A percentile compares a stretch with the other conserved stretches of the same genome.
These are phyloP conservation scores for Rhynchosporium graminicola DNA, from an alignment of 2,329 filamentous ascomycete genomes.

Conservation along the genomic window DNA sequence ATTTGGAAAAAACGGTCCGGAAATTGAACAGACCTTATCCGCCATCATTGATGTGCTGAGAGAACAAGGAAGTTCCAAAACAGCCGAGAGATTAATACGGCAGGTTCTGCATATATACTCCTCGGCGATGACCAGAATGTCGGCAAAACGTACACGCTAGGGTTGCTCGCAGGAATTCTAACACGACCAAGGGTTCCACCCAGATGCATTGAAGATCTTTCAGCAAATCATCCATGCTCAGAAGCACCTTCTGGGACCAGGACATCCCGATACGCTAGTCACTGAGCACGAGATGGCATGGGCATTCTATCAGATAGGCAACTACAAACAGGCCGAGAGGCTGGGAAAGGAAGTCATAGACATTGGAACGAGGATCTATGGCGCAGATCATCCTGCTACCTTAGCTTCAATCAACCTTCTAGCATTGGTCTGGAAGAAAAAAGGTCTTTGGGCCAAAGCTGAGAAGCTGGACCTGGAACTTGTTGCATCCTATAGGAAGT, in stretches of 20 bases:
- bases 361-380: not conserved
- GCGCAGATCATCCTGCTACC: conserved; percentile 5
- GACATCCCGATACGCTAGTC: not conserved
- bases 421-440: not conserved
- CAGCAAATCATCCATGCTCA: not conserved
- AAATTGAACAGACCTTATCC: not conserved
- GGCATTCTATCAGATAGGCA: not conserved
- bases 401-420: not conserved
- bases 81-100: not conserved
- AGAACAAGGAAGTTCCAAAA: not conserved
- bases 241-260: not conserved
- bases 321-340: conserved; percentile 3
- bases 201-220: not conserved
- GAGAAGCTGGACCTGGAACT: not conserved
- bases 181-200: not conserved
- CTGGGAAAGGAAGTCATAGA: conserved; percentile 9
- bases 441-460: conserved; percentile 9
- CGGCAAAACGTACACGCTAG: not conserved
- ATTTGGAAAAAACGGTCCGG: not conserved
- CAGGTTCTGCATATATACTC: not conserved
- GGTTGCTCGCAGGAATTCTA: not conserved
- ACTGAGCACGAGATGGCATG: conserved; percentile 6
- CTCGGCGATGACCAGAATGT: not conserved
- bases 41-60: not conserved
- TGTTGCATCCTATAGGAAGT: too few species aligned